phyloP scores from a whole-genome alignment of 2,329 filamentous ascomycete species.

The Aspergillus fructus region DNA sequence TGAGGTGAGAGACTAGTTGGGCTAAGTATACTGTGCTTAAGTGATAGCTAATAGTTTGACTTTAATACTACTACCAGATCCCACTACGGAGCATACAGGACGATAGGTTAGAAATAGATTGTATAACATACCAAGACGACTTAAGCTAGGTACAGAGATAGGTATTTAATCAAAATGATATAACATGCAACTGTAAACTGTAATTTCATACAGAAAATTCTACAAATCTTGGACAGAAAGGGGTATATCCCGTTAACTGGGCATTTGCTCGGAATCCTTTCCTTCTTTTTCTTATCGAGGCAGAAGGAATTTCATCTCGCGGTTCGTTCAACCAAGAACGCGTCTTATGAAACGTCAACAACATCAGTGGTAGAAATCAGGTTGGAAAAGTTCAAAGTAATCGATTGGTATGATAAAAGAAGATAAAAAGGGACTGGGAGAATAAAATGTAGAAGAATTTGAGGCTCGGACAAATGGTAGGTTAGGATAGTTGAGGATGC shows the following conservation, averaged over 20 bases:
- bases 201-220: not conserved
- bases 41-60: too few species aligned
- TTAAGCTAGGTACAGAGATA: not conserved
- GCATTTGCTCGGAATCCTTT: not conserved
- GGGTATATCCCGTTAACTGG: conserved; percentile 5
- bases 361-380: not conserved
- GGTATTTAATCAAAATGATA: not conserved
- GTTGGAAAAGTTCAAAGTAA: not conserved
- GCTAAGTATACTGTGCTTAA: too few species aligned
- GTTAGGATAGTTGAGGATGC: not conserved
- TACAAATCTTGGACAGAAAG: not conserved
- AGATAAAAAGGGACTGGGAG: not conserved
- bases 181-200: not conserved
- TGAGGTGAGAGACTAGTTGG: too few species aligned
- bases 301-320: not conserved
- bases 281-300: not conserved
- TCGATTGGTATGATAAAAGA: not conserved
- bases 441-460: not conserved
- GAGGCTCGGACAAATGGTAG: not conserved
- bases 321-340: not conserved
- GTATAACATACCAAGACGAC: too few species aligned
- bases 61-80: too few species aligned
- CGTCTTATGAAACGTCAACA: not conserved
- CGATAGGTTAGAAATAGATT: too few species aligned
- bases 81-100: too few species aligned